Base-by-base conservation (phyloP, 176 grass and related monocot species). In the Raddia distichophylla region DNA sequence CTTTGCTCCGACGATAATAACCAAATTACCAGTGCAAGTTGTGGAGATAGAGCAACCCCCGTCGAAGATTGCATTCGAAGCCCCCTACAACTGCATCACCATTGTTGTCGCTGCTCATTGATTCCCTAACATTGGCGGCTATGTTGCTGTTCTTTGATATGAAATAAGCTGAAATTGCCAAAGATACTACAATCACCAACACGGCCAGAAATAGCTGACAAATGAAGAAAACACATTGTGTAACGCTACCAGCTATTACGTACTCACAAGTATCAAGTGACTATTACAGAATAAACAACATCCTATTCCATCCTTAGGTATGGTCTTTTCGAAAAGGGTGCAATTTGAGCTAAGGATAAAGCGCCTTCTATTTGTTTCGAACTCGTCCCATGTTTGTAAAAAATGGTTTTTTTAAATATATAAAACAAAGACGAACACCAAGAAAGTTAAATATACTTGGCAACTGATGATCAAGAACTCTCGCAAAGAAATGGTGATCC, bases 51-150 rank as follows among this genome's bases (percentile, higher is more conserved):
- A n/a, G n/a, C n/a, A n/a, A n/a, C n/a, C n/a, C n/a, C n/a, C n/a
- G n/a, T n/a, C n/a, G n/a, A n/a, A n/a, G n/a, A 73, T 98, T 98
- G 75, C 95, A 94, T 62, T 94, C 90, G 11, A 98, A 98, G 73
- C 86, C 90, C 7, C 88, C 92, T 0, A 81, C 73, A 70, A 86
- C 83, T 17, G 84, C 62, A 55, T 82, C 84, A 3, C 76, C 62
- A 49, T 62, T 93, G 88, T 81, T 80, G 57, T 80, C 83, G 16
- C 70, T n/a, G 1, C 80, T 86, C 0, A 72, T 81, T 0, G 92
- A 94, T 81, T 87, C 89, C 11, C 83, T 76, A 50, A 89, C 89
- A 19, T 88, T 86, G 19, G 89, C 54, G 37, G 86, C 78, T 89
- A 94, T 94, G 33, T 89, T 67, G 34, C 2, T 10, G 17, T 54